Conservation (phyloP, 2,329 filamentous ascomycete species). For the Fusarium sp. region DNA sequence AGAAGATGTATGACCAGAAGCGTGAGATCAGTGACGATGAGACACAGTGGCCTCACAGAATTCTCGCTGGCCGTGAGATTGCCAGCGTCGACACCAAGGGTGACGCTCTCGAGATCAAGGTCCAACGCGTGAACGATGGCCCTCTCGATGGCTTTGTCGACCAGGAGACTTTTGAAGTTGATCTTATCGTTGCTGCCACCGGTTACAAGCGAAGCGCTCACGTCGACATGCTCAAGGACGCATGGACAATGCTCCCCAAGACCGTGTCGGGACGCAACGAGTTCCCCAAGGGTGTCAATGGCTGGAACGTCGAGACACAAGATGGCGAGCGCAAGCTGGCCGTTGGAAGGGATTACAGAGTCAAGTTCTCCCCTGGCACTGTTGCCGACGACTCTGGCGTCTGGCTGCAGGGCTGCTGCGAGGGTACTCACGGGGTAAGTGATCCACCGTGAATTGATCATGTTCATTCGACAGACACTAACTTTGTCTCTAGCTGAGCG, state of each 20-base stretch:
- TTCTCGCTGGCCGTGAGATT: slow-evolving; percentile 76
- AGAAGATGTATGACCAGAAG: slow-evolving; percentile 87
- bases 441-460: background rate
- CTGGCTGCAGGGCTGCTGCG: slow-evolving; percentile 94
- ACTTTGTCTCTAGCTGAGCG: slow-evolving; percentile 69
- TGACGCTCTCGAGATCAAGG: slow-evolving; percentile 66
- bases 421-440: slow-evolving; percentile 90
- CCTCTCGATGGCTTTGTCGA: slow-evolving; percentile 54
- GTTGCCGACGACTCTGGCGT: slow-evolving; percentile 81
- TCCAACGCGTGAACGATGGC: slow-evolving; percentile 60
- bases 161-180: slow-evolving; percentile 75
- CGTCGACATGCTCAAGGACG: slow-evolving; percentile 76
- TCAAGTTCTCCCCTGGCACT: slow-evolving; percentile 74
- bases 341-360: slow-evolving; percentile 81
- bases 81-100: slow-evolving; percentile 65
- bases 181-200: slow-evolving; percentile 86
- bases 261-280: slow-evolving; percentile 44
- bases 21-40: slow-evolving; percentile 76
- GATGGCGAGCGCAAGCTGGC: slow-evolving; percentile 63
- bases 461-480: slow-evolving; percentile 28
- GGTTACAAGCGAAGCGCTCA: slow-evolving; percentile 86
- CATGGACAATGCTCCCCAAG: slow-evolving; percentile 73
- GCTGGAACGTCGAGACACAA: slow-evolving; percentile 55
- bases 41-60: slow-evolving; percentile 81
- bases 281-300: slow-evolving; percentile 50